Base-by-base conservation (phyloP, 2,329 filamentous ascomycete genomes). In the Aspergillus sp. region DNA sequence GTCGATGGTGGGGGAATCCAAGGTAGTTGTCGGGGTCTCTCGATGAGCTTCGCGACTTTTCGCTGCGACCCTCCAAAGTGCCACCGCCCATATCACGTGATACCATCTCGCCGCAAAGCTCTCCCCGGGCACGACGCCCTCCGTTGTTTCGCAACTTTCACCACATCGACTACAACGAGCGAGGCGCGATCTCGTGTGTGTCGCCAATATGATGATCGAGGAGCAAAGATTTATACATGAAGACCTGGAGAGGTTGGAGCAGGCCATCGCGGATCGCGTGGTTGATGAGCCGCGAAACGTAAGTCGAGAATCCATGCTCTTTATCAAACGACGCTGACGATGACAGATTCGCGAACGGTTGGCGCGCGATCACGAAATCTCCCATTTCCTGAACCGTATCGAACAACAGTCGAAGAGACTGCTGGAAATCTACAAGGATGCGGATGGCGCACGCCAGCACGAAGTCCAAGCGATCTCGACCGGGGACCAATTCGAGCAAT, bases 221-320 rank as follows among this genome's bases (percentile, higher is more conserved):
- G 92, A 97, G 64, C 88, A 97, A 75, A 84, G 94, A 64, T 91
- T 90, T 66, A 84, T 96, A 64, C 92, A 96, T 65, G 94, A 99
- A 82, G 94, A 99, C 74, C 78, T 99, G 47, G 94, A 99, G 80
- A 87, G 94, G 58, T 82, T 99, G 54, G 94, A 99, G 75, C 90
- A 96, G 72, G 94, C 89, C 49, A 88, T 96, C 65, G 88, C 90
- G 50, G 92, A 97, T 75, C 88, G 92, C 65, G 84, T 95, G 55
- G 81, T 85, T 57, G 90, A 96, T 60, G 91, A 97, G 59, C 92
- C 93, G 43, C 89, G 88, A 73, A 88, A 93, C 72, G 90, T 92
- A 77, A 72, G 85, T 78, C 50, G 43, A 45, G 9, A 36, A 40
- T 33, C 52, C 32, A 40, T 14, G 51, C 48, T 36, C 26, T 48